These are phyloP conservation scores for Marasmius fiardii DNA, from an alignment of 1,284 basidiomycete genomes.

Conservation along the genomic window DNA sequence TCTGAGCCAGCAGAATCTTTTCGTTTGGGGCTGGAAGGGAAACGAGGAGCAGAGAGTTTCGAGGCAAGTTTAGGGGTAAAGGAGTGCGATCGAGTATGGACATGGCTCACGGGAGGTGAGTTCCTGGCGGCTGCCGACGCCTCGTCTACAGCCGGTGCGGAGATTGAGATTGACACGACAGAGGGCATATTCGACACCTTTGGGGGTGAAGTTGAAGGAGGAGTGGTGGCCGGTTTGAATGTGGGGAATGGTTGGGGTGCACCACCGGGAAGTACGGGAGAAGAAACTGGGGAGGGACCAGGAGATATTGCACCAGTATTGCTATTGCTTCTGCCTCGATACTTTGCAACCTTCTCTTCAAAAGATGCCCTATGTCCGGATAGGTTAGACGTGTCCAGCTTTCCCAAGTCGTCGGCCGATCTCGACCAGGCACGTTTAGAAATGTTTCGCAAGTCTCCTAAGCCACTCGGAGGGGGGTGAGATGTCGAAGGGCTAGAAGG, in stretches of 20 bases:
- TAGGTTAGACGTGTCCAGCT: conserved; percentile 35
- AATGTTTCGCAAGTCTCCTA: conserved; percentile 66
- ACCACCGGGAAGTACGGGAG: conserved; percentile 28
- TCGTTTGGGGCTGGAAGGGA: conserved; percentile 46
- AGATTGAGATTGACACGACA: conserved; percentile 33
- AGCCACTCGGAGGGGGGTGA: conserved; percentile 27
- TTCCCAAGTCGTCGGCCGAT: conserved; percentile 74
- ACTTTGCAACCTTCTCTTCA: conserved; percentile 59
- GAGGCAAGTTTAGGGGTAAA: conserved; percentile 71
- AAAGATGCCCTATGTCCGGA: conserved; percentile 50
- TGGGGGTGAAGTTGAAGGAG: conserved; percentile 23
- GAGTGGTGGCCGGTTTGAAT: conserved; percentile 9
- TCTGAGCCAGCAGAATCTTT: conserved; percentile 49
- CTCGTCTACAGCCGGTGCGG: conserved; percentile 21
- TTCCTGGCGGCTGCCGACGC: conserved; percentile 19
- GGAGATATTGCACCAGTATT: conserved; percentile 23
- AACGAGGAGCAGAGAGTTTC: conserved; percentile 52
- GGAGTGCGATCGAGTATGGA: conserved; percentile 60
- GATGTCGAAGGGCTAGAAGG: conserved; percentile 33
- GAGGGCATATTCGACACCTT: conserved; percentile 15
- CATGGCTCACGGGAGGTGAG: conserved; percentile 24
- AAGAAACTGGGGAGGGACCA: conserved; percentile 16
- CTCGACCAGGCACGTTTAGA: conserved; percentile 72
- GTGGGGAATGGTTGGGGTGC: conserved; percentile 15
- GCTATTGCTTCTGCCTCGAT: conserved; percentile 44